A percentile compares a stretch with the other conserved stretches of the same genome.
These are phyloP conservation scores for Trichoderma virens DNA, from an alignment of 495 filamentous ascomycete species.

Conservation along the genomic window DNA sequence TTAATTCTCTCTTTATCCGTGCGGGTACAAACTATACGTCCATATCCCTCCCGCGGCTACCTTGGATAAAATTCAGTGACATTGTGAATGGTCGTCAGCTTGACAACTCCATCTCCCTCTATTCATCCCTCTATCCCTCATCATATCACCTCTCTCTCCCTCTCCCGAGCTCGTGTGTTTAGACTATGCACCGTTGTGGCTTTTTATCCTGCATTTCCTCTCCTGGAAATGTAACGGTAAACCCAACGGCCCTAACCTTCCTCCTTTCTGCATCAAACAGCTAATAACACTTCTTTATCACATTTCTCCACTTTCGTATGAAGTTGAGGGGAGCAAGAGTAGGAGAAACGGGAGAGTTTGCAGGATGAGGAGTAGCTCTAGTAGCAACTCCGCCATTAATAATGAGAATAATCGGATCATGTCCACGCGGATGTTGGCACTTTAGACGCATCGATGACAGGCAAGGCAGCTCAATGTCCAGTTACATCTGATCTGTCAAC, in stretches of 20 bases:
- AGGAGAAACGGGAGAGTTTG: not conserved
- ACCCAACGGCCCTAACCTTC: not conserved
- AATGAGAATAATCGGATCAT: not conserved
- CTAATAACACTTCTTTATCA: not conserved
- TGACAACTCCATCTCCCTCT: not conserved
- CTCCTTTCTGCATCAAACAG: not conserved
- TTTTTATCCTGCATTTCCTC: not conserved
- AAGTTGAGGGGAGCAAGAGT: not conserved
- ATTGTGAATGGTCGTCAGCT: not conserved
- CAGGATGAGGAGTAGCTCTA: not conserved
- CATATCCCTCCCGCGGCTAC: not conserved
- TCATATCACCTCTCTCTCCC: not conserved
- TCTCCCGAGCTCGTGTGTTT: not conserved
- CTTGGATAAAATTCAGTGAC: not conserved
- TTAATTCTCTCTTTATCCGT: not conserved
- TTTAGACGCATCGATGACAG: not conserved
- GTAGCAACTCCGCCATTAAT: not conserved
- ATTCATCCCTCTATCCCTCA: constrained; percentile 1
- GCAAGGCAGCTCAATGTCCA: not conserved
- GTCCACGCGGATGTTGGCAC: not conserved
- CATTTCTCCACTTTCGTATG: not conserved
- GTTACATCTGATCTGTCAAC: not conserved
- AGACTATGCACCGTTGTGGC: not conserved
- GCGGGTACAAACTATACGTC: no score
- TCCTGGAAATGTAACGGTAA: not conserved